Conservation (phyloP, 1,284 basidiomycete species). For the Ganoderma boninense region DNA sequence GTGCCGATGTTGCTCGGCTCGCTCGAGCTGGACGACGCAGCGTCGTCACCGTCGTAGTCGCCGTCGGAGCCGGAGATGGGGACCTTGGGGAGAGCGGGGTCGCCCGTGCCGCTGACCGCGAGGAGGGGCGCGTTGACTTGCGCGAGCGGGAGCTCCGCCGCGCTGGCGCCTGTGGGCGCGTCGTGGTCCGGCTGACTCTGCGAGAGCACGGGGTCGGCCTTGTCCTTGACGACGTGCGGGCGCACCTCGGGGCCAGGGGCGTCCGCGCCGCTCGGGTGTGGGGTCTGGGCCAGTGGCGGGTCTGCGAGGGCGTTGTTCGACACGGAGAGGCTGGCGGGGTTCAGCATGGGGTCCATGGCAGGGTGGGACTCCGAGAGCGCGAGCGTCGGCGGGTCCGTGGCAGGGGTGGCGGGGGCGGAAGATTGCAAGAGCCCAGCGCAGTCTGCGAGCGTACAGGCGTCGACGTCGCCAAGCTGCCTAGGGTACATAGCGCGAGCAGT, state of each 20-base stretch:
- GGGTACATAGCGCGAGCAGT: neutral
- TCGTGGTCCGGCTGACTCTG: neutral
- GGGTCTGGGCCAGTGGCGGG: constrained; percentile 1
- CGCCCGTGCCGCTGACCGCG: neutral
- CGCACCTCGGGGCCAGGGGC: neutral
- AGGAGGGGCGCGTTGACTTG: neutral
- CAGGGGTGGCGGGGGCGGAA: neutral
- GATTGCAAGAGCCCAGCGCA: no score
- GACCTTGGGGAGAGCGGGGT: no score
- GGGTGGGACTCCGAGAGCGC: neutral
- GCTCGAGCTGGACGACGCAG: neutral
- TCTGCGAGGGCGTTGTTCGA: constrained; percentile 18
- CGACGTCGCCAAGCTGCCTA: neutral
- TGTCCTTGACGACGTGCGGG: neutral
- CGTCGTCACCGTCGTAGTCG: no score
- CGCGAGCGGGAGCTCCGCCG: neutral
- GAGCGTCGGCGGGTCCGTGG: neutral
- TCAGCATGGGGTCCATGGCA: constrained; percentile 10
- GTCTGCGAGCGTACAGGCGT: no score
- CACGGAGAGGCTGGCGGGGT: constrained; percentile 12
- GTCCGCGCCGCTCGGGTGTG: neutral
- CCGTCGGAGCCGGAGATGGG: no score
- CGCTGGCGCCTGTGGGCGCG: neutral
- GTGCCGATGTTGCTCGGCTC: neutral
- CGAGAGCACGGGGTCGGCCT: neutral